These are phyloP conservation scores for Haematococcus lacustris DNA, from an alignment of 139 green algal genomes.

Conservation along the genomic window DNA sequence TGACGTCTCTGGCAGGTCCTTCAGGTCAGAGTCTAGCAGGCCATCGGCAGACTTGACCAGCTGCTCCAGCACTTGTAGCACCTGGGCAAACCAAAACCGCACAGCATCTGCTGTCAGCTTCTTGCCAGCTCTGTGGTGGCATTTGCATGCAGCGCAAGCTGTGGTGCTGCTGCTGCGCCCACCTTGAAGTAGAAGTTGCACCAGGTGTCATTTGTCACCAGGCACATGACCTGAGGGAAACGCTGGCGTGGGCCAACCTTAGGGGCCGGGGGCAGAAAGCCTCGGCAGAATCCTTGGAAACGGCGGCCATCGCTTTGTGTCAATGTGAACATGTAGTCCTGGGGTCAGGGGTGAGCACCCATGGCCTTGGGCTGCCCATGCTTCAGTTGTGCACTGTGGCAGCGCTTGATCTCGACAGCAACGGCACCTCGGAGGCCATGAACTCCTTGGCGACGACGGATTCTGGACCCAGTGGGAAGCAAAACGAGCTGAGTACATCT, in stretches of 20 bases:
- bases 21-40: slow-evolving; percentile 12
- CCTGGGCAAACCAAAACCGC: slow-evolving; percentile 15
- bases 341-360: no score
- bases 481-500: slow-evolving; percentile 36
- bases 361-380: no score
- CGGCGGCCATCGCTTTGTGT: slow-evolving; percentile 46
- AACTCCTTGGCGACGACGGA: slow-evolving; percentile 41
- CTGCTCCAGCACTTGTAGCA: slow-evolving; percentile 54
- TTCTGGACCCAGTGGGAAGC: slow-evolving; percentile 49
- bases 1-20: slow-evolving; percentile 27
- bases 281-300: slow-evolving; percentile 56
- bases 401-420: no score
- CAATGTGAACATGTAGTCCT: slow-evolving; percentile 52
- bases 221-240: slow-evolving; percentile 60
- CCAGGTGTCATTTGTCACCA: slow-evolving; percentile 55
- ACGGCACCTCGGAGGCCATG: slow-evolving; percentile 46
- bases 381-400: no score
- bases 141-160: not conserved
- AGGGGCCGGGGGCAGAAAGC: slow-evolving; percentile 40
- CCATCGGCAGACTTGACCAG: slow-evolving; percentile 36
- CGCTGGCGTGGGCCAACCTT: slow-evolving; percentile 28
- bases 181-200: slow-evolving; percentile 58
- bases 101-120: not conserved
- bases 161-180: not conserved
- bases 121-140: not conserved